A percentile compares a stretch with the other conserved stretches of the same genome.
Conservation (phyloP, 768 basidiomycete genomes). For the Leccinum barrowsii region DNA sequence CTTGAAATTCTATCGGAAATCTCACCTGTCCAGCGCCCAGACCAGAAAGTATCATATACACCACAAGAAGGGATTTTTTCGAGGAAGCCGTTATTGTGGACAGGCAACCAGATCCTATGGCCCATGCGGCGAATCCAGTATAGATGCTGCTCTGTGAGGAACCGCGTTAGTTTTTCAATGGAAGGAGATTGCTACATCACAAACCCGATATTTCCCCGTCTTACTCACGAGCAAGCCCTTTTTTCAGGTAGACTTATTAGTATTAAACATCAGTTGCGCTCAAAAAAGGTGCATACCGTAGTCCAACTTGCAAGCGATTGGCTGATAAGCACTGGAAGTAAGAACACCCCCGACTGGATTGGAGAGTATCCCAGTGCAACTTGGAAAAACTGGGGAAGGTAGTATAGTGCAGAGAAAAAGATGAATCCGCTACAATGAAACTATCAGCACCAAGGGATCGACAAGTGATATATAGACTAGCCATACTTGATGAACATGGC, state of each 20-base stretch:
- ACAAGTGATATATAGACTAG: not conserved
- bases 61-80: conserved; percentile 46
- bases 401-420: conserved; percentile 63
- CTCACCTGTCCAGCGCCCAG: conserved; percentile 57
- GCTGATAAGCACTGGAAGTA: conserved; percentile 65
- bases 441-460: conserved; percentile 1
- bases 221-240: conserved; percentile 60
- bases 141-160: conserved; percentile 34
- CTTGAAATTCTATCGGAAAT: conserved; percentile 3
- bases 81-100: conserved; percentile 56
- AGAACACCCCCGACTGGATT: conserved; percentile 59
- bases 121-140: conserved; percentile 64
- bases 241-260: not conserved
- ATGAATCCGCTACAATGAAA: conserved; percentile 45
- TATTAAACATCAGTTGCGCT: not conserved
- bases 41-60: conserved; percentile 60
- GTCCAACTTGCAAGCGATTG: conserved; percentile 59
- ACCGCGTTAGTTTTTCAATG: not conserved
- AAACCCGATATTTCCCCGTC: conserved; percentile 61
- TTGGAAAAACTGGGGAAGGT: conserved; percentile 76
- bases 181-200: conserved; percentile 1
- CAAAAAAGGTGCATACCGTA: conserved; percentile 35
- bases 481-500: conserved; percentile 66
- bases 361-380: conserved; percentile 65
- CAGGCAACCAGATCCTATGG: conserved; percentile 66